Percentiles rank a stretch among this genome's conserved stretches.
Evolutionary conservation across 2,329 filamentous ascomycete genomes (phyloP).

Genomic region (Cladosporium cucumerinum): DNA sequence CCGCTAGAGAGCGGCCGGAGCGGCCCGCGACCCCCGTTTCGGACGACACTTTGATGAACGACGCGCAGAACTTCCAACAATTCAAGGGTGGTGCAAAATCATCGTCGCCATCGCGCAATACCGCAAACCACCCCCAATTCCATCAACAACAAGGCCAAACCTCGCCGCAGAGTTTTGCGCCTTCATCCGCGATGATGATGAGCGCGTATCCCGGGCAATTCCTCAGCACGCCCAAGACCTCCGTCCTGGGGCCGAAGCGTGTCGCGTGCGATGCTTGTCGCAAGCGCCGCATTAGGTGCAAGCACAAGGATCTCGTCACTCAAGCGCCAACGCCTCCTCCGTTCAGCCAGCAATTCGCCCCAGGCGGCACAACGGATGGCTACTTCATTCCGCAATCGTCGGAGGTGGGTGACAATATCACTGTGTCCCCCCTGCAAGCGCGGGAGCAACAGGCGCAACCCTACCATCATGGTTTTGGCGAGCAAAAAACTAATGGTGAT

Average conservation of each 20-base stretch:
- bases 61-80: conserved; percentile 7
- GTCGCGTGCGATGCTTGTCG: conserved; percentile 62
- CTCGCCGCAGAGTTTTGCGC: conserved; percentile 16
- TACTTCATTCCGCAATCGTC: conserved; percentile 21
- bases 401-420: conserved; percentile 30
- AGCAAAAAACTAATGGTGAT: conserved; percentile 15
- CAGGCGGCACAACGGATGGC: conserved; percentile 18
- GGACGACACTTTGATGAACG: conserved; percentile 11
- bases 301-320: conserved; percentile 57
- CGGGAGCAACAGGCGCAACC: conserved; percentile 8
- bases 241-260: conserved; percentile 57
- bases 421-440: conserved; percentile 20
- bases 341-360: conserved; percentile 13
- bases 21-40: conserved; percentile 1
- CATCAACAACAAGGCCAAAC: conserved; percentile 18
- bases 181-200: conserved; percentile 29
- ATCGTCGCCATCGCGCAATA: conserved; percentile 37
- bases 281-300: conserved; percentile 60
- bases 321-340: conserved; percentile 21
- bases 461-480: conserved; percentile 11
- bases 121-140: conserved; percentile 25
- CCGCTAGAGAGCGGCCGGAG: background rate
- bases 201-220: conserved; percentile 32
- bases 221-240: conserved; percentile 53
- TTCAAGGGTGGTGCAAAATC: conserved; percentile 17